Evolutionary conservation across 2,329 filamentous ascomycete genomes (phyloP).

Genomic region (Passalora sequoiae): DNA sequence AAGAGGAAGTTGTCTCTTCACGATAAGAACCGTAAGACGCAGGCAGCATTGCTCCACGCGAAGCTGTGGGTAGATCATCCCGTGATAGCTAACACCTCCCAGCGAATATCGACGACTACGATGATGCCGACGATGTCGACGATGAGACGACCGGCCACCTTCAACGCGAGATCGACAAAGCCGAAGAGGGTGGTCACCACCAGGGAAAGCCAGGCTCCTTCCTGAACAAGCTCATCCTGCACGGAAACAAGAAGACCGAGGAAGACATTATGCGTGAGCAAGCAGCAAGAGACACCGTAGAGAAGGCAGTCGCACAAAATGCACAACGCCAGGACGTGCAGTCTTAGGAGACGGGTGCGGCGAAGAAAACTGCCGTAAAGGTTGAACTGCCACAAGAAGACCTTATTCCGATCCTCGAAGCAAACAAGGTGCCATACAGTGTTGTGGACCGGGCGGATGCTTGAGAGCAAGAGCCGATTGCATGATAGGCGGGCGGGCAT

Average conservation of each 20-base stretch:
- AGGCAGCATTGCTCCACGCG: background rate
- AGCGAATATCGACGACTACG: slow-evolving; percentile 29
- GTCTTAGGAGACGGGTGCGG: too few species aligned
- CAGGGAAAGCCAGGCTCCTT: slow-evolving; percentile 34
- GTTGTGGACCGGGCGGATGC: too few species aligned
- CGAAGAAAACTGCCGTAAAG: too few species aligned
- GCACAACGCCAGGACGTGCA: too few species aligned
- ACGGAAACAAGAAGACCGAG: slow-evolving; percentile 40
- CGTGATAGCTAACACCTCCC: slow-evolving; percentile 7
- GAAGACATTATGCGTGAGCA: slow-evolving; percentile 33
- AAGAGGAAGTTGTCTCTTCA: slow-evolving; percentile 35
- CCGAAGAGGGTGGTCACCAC: slow-evolving; percentile 30
- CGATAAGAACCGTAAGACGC: slow-evolving; percentile 33
- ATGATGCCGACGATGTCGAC: slow-evolving; percentile 34
- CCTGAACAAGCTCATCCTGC: slow-evolving; percentile 34
- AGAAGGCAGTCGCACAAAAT: too few species aligned
- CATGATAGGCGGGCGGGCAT: too few species aligned
- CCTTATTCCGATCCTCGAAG: too few species aligned
- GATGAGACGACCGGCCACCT: slow-evolving; percentile 36
- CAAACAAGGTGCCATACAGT: too few species aligned
- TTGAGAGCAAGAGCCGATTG: too few species aligned
- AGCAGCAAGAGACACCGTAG: slow-evolving; percentile 38
- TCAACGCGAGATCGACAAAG: slow-evolving; percentile 33
- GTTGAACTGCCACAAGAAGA: too few species aligned
- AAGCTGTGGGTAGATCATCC: too few species aligned